phyloP scores from a whole-genome alignment of 1,284 basidiomycete genomes.

The Apiotrichum sp. region DNA sequence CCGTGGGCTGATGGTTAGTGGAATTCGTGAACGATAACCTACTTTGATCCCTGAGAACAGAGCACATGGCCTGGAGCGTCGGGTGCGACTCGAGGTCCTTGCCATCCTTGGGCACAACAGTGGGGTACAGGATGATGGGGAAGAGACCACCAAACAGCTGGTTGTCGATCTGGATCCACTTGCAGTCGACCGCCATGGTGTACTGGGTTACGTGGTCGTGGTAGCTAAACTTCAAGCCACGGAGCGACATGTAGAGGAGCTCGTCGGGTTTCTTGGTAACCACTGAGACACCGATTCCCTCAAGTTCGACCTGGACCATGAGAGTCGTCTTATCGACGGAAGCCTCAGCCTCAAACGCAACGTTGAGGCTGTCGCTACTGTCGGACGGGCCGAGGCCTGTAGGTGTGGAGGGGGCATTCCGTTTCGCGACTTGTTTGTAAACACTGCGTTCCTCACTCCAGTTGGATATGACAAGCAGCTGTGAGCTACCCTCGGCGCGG shows the following conservation, averaged over 20 bases:
- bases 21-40: conserved; percentile 16
- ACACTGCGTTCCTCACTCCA: conserved; percentile 82
- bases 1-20: conserved; percentile 58
- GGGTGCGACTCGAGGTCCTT: conserved; percentile 77
- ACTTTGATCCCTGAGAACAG: conserved; percentile 92
- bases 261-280: conserved; percentile 84
- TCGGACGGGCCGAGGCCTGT: conserved; percentile 8
- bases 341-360: conserved; percentile 78
- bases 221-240: conserved; percentile 79
- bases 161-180: conserved; percentile 91
- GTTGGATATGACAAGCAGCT: conserved; percentile 79
- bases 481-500: conserved; percentile 79
- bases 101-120: conserved; percentile 77
- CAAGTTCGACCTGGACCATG: conserved; percentile 68
- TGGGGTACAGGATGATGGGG: conserved; percentile 94
- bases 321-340: conserved; percentile 64
- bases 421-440: conserved; percentile 65
- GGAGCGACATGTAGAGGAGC: conserved; percentile 80
- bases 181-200: conserved; percentile 74
- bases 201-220: conserved; percentile 75
- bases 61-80: conserved; percentile 79
- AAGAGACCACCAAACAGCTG: conserved; percentile 94
- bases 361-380: conserved; percentile 16
- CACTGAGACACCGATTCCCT: conserved; percentile 88
- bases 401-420: conserved; percentile 44